These are phyloP conservation scores for Stromatinia cepivora DNA, from an alignment of 2,329 filamentous ascomycete genomes.

Conservation along the genomic window DNA sequence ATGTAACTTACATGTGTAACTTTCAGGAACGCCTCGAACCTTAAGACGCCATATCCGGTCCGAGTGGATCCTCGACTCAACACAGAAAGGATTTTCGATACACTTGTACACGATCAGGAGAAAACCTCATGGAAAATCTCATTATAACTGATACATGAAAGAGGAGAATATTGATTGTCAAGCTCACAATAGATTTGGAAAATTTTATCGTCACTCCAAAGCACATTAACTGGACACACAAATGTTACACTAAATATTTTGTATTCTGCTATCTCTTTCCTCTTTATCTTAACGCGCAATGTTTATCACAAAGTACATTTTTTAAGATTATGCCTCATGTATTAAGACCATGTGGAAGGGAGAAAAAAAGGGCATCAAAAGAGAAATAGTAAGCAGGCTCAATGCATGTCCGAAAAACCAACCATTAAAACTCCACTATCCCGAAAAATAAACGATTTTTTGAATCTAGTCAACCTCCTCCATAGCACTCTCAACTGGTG, in stretches of 20 bases:
- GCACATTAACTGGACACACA: conserved; percentile 7
- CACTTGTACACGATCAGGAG: background rate
- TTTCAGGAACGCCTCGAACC: conserved; percentile 16
- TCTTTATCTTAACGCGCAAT: conserved; percentile 20
- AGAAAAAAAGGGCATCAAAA: conserved; percentile 1
- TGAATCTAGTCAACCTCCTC: conserved; percentile 93
- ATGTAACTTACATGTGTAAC: background rate
- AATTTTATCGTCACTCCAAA: background rate
- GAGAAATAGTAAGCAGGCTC: conserved; percentile 21
- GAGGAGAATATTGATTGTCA: background rate
- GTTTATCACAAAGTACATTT: conserved; percentile 19
- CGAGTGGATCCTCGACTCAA: background rate
- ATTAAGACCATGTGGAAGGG: background rate
- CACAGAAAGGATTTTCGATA: background rate
- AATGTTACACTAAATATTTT: conserved; percentile 17
- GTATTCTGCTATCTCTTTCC: conserved; percentile 20
- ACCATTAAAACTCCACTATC: conserved; percentile 39
- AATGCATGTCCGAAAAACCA: conserved; percentile 31
- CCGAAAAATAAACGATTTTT: conserved; percentile 25
- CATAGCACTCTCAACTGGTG: conserved; percentile 77
- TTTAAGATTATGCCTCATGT: conserved; percentile 18
- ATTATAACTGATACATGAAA: background rate
- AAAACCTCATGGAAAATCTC: background rate
- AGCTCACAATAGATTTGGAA: no score
- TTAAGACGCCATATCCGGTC: conserved; percentile 3